A percentile compares a stretch with the other conserved stretches of the same genome.
Evolutionary conservation across 2,329 filamentous ascomycete species (phyloP).

Genomic region (Cytospora leucostoma): DNA sequence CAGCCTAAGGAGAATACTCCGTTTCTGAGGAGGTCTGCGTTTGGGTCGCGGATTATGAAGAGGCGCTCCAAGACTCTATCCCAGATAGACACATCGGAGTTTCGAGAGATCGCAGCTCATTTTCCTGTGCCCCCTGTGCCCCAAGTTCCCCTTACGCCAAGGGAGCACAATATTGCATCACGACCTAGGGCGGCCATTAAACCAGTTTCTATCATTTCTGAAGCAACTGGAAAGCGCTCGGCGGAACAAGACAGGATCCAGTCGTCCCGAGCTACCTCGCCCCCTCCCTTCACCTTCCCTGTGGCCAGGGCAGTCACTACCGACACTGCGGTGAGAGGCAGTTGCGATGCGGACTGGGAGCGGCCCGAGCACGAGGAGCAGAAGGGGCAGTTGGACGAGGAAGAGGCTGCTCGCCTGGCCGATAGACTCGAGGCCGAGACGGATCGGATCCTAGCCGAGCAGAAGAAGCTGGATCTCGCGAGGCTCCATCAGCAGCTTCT

Average conservation of each 20-base stretch:
- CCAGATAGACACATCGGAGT: not conserved
- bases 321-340: constrained; percentile 23
- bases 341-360: constrained; percentile 6
- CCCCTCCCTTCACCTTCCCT: constrained; percentile 13
- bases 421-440: constrained; percentile 49
- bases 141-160: constrained; percentile 19
- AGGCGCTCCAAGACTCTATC: constrained; percentile 27
- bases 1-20: not conserved
- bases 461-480: constrained; percentile 51
- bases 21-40: constrained; percentile 14
- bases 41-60: constrained; percentile 18
- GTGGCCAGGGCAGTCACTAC: constrained; percentile 27
- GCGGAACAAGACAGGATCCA: not conserved
- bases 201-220: not conserved
- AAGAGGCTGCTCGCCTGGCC: constrained; percentile 38
- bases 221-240: not conserved
- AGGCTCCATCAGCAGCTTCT: constrained; percentile 48
- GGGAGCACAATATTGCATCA: constrained; percentile 14
- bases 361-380: constrained; percentile 5
- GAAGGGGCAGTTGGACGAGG: constrained; percentile 27
- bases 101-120: constrained; percentile 5
- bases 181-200: constrained; percentile 13
- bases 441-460: constrained; percentile 50
- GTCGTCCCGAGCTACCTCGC: constrained; percentile 15
- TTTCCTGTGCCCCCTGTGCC: constrained; percentile 20